Base-by-base conservation (phyloP, 1,284 basidiomycete species). In the Leccinum griseonigrum region DNA sequence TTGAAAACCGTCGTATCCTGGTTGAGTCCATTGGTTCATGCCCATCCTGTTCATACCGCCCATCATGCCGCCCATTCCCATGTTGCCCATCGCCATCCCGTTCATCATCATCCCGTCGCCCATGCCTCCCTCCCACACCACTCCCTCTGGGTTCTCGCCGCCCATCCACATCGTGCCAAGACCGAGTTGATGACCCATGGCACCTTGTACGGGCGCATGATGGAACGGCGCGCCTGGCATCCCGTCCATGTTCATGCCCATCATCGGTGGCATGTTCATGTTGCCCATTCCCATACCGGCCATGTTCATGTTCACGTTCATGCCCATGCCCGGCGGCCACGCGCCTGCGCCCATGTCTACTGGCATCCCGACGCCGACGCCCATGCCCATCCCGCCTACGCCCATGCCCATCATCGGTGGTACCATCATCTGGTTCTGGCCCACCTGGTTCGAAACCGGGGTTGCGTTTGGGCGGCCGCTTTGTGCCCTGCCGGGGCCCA, bases 371-470 rank as follows among this genome's bases (percentile, higher is more conserved):
- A 71, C 62, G 16, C 68, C 69, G 36, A 72, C 60, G 22, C 67
- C 68, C 58, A 69, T 64, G 2, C 66, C 68, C 60, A 68, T 68
- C 60, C 67, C 58, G 0, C 64, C 67, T 66, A 69, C 70, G 4
- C 70, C 69, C 74, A 77, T 76, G 40, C 76, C 76, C 74, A 82
- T 76, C 75, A 85, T 80, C 18, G 80, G 80, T 58, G 79, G 76
- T 36, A 78, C 77, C 75, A 84, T 79, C 77, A 85, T 80, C 58
- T 76, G 76, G 64, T 78, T 79, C 60, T 74, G 77, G 2, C 62
- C 59, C 10, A 57, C 58, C 57, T 68, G 71, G 14, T 63, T 64
- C 9, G 9, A 9, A 5, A n/a, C 40, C 6, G 57, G 58, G 1
- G 66, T 14, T 8, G 63, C 61, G 56, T 57, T 65, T 28, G 63